A percentile compares a stretch with the other conserved stretches of the same genome.
Conservation (phyloP, 2,329 filamentous ascomycete genomes). For the Colletotrichum lupini region DNA sequence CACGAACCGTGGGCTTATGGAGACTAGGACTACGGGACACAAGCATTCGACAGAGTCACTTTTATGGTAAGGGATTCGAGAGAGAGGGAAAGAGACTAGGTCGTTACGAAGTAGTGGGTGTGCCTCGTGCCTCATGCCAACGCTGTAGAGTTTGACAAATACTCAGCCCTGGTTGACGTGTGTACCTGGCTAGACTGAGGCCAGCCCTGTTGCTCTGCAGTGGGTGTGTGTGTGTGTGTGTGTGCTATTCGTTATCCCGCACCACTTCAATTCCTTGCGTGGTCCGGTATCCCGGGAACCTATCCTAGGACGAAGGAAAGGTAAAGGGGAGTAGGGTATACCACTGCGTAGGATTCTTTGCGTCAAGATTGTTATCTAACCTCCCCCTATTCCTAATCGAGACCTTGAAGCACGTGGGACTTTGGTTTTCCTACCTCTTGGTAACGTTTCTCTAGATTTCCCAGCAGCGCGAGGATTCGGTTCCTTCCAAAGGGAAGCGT, state of each 20-base stretch:
- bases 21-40: neutral
- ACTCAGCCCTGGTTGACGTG: neutral
- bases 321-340: neutral
- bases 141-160: neutral
- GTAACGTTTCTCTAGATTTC: neutral
- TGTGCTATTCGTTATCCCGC: neutral
- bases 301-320: neutral
- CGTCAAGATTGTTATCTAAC: no score
- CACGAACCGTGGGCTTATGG: neutral
- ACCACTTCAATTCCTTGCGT: neutral
- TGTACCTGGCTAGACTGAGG: neutral
- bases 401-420: neutral
- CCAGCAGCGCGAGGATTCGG: conserved; percentile 6
- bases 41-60: neutral
- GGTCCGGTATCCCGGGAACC: neutral
- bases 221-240: no score
- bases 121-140: neutral
- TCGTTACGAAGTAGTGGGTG: neutral
- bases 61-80: neutral
- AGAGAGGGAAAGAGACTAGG: neutral
- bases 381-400: neutral
- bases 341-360: neutral
- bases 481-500: neutral
- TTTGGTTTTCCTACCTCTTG: neutral
- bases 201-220: no score